phyloP scores from a whole-genome alignment of 2,329 filamentous ascomycete species.

The Aspergillus fijiensis region DNA sequence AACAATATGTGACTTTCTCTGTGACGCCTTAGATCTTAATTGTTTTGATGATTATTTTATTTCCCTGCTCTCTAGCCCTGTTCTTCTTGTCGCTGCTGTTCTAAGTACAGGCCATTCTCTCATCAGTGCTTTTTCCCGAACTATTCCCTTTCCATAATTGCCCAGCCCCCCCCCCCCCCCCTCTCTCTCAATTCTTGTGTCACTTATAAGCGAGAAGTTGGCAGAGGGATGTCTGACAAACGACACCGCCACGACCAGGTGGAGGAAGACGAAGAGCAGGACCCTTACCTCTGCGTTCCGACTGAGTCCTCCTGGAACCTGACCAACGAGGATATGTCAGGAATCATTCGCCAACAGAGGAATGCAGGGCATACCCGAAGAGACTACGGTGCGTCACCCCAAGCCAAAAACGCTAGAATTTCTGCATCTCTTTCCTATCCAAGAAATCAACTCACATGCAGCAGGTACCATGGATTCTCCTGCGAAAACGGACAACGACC shows the following conservation, averaged over 20 bases:
- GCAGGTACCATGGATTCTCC: slow-evolving; percentile 34
- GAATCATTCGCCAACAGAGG: slow-evolving; percentile 18
- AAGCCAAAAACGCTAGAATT: not conserved
- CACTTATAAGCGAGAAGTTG: slow-evolving; percentile 1
- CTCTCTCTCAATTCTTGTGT: not conserved
- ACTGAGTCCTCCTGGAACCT: slow-evolving; percentile 12
- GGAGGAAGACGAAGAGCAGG: slow-evolving; percentile 10
- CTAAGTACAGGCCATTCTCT: slow-evolving; percentile 21
- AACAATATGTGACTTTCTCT: slow-evolving; percentile 16
- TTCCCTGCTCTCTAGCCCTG: slow-evolving; percentile 3
- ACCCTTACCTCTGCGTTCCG: slow-evolving; percentile 10
- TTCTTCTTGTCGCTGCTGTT: slow-evolving; percentile 13
- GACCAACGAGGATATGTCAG: slow-evolving; percentile 17
- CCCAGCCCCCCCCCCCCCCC: slow-evolving; percentile 7
- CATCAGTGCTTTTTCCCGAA: slow-evolving; percentile 6
- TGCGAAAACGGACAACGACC: slow-evolving; percentile 23
- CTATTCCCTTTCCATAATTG: slow-evolving; percentile 7
- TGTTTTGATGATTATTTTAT: not conserved
- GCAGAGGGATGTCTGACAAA: slow-evolving; percentile 19
- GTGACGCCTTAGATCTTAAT: not conserved
- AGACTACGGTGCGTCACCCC: slow-evolving; percentile 30
- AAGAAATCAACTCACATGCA: slow-evolving; percentile 3
- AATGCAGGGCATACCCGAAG: slow-evolving; percentile 20
- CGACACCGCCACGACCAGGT: slow-evolving; percentile 2
- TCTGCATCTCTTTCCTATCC: not conserved